Percentiles rank a stretch among this genome's conserved stretches.
Evolutionary conservation across 495 filamentous ascomycete species (phyloP).

Genomic region (Amorphotheca resinae): DNA sequence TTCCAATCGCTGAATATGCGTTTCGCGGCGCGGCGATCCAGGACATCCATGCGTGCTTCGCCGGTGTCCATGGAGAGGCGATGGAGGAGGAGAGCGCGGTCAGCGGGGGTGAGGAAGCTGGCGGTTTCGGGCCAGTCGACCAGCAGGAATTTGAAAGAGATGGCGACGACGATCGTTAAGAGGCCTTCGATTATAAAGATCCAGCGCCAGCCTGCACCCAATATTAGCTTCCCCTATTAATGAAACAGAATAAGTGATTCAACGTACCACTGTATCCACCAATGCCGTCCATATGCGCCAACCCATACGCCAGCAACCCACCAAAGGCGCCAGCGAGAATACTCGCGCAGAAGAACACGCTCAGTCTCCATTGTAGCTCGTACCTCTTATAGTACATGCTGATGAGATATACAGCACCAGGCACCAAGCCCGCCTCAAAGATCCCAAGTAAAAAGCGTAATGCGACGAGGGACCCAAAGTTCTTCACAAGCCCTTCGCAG

Average conservation of each 20-base stretch:
- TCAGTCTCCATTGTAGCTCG: constrained; percentile 45
- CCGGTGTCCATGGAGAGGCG: constrained; percentile 32
- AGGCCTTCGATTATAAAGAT: constrained; percentile 45
- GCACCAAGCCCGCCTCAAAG: constrained; percentile 47
- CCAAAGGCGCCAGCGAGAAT: constrained; percentile 47
- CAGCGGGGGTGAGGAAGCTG: constrained; percentile 34
- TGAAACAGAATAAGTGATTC: constrained; percentile 3
- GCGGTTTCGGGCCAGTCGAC: constrained; percentile 44
- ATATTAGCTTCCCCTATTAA: background rate
- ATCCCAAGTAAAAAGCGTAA: constrained; percentile 51
- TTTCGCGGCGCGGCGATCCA: constrained; percentile 33
- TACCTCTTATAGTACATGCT: constrained; percentile 52
- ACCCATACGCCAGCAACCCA: constrained; percentile 44
- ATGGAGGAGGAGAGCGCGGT: constrained; percentile 31
- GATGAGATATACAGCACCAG: constrained; percentile 43
- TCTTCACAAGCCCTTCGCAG: constrained; percentile 66
- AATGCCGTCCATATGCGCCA: constrained; percentile 41
- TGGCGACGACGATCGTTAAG: constrained; percentile 33
- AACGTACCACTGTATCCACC: constrained; percentile 29
- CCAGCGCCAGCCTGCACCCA: constrained; percentile 20
- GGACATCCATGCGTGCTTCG: constrained; percentile 34
- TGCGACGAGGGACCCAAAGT: constrained; percentile 61
- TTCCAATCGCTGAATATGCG: constrained; percentile 42
- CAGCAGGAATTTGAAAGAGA: constrained; percentile 37
- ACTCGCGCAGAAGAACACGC: constrained; percentile 40